Conservation (phyloP, 225 moss, liverwort and hornwort genomes). For the Rhytidiadelphus loreus region DNA sequence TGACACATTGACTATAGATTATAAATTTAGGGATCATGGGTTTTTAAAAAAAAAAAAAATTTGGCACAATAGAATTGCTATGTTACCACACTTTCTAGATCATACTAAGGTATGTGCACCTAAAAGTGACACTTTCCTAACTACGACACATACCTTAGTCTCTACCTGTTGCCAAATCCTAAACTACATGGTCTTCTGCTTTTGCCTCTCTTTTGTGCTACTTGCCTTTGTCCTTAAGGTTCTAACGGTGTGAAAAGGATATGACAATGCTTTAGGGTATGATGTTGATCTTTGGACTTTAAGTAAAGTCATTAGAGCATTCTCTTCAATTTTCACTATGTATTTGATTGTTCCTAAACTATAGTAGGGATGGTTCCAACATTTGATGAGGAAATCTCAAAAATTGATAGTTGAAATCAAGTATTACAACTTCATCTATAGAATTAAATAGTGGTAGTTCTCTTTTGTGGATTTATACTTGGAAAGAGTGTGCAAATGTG, state of each 20-base stretch:
- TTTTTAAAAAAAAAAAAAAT: not conserved
- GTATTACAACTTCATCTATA: not conserved
- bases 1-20: accelerated
- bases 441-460: not conserved
- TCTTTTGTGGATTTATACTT: accelerated
- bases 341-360: not conserved
- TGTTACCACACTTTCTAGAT: not conserved
- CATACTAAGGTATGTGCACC: not conserved
- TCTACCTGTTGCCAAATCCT: not conserved
- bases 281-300: not conserved
- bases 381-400: not conserved
- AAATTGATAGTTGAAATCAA: not conserved
- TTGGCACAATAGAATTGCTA: accelerated
- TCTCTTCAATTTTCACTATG: not conserved
- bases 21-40: not conserved
- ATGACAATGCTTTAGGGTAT: not conserved
- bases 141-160: too few relatives aligned
- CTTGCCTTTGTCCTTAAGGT: not conserved
- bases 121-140: too few relatives aligned
- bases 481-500: accelerated
- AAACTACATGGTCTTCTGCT: accelerated
- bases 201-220: not conserved
- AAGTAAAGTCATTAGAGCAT: accelerated
- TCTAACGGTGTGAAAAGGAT: not conserved
- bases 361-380: not conserved